Evolutionary conservation across 2,329 filamentous ascomycete genomes (phyloP).

Genomic region (Elsinoe ampelina): DNA sequence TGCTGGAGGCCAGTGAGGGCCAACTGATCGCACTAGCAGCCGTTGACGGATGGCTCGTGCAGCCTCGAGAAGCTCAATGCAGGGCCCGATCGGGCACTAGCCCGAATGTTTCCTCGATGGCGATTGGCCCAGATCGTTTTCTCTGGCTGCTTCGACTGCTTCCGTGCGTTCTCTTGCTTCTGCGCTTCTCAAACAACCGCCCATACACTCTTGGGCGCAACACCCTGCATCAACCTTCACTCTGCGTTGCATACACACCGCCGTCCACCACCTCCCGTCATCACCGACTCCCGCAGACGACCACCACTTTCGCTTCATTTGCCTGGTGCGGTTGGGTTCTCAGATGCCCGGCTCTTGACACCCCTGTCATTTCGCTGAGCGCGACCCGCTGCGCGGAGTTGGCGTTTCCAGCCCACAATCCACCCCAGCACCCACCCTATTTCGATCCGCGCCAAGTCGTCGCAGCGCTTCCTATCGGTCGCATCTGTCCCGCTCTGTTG

Average conservation of each 20-base stretch:
- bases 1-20: neutral
- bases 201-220: constrained; percentile 2
- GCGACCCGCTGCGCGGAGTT: constrained; percentile 14
- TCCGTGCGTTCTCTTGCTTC: constrained; percentile 12
- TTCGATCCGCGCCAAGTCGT: constrained; percentile 1
- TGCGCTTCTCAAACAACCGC: constrained; percentile 9
- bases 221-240: constrained; percentile 9
- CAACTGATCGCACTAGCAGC: constrained; percentile 13
- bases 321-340: neutral
- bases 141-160: constrained; percentile 11
- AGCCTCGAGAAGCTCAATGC: constrained; percentile 7
- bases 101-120: neutral
- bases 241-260: constrained; percentile 3
- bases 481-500: neutral
- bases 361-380: constrained; percentile 14
- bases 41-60: constrained; percentile 14
- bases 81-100: constrained; percentile 4
- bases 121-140: neutral
- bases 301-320: constrained; percentile 7
- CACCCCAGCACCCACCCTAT: neutral
- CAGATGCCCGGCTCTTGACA: constrained; percentile 11
- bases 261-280: neutral
- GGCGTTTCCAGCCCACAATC: constrained; percentile 11
- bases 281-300: constrained; percentile 8
- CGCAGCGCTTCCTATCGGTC: neutral